phyloP scores from a whole-genome alignment of 257 asterid genomes.

The Petrea volubilis region DNA sequence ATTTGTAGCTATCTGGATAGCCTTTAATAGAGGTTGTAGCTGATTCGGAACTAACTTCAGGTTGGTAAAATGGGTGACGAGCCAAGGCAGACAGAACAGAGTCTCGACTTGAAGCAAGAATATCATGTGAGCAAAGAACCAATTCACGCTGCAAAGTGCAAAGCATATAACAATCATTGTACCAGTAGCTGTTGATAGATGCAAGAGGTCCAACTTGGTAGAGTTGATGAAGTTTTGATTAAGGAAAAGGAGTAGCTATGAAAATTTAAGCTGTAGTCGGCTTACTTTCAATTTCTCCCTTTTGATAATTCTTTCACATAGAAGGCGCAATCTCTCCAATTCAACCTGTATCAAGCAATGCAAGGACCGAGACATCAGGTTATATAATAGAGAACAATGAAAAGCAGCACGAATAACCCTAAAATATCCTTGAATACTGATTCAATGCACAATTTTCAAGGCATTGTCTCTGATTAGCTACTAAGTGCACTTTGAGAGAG shows the following conservation, averaged over 20 bases:
- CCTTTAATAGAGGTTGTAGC: conserved; percentile 90
- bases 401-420: neutral
- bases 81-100: conserved; percentile 67
- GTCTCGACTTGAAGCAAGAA: conserved; percentile 83
- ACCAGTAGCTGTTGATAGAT: neutral
- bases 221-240: neutral
- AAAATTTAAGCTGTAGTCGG: neutral
- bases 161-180: conserved; percentile 12
- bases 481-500: neutral
- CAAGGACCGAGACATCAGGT: conserved; percentile 18
- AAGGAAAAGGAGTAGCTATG: neutral
- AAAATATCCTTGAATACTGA: neutral
- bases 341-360: conserved; percentile 65
- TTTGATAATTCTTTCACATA: conserved; percentile 89
- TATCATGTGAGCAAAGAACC: conserved; percentile 83
- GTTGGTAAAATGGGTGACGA: conserved; percentile 78
- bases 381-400: neutral
- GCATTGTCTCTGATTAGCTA: neutral
- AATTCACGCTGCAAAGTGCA: conserved; percentile 81
- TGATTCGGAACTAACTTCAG: conserved; percentile 91
- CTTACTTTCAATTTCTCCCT: conserved; percentile 95
- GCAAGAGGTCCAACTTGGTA: neutral
- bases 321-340: conserved; percentile 93
- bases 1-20: conserved; percentile 61
- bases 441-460: neutral